Evolutionary conservation across 345 rosid species (phyloP).

Genomic region (Camelina laxa): DNA sequence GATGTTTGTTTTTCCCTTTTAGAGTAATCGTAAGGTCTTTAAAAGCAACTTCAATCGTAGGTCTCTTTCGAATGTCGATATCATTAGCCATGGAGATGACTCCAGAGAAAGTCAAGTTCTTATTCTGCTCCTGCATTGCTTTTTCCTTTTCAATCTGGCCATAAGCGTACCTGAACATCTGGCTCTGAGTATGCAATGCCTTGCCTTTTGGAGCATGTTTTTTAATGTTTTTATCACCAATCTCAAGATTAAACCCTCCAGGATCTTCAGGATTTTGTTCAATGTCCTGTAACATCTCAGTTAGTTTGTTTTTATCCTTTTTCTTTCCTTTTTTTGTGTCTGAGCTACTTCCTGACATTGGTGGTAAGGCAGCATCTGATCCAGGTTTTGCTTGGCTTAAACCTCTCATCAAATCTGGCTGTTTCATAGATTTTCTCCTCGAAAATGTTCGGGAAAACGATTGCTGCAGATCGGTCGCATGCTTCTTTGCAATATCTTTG

Average conservation of each 20-base stretch:
- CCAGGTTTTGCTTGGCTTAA: slow-evolving; percentile 65
- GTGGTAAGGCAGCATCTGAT: slow-evolving; percentile 62
- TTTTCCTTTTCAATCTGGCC: slow-evolving; percentile 94
- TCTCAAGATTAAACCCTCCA: slow-evolving; percentile 77
- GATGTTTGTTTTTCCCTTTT: slow-evolving; percentile 80
- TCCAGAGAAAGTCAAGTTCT: slow-evolving; percentile 90
- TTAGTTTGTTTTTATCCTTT: slow-evolving; percentile 69
- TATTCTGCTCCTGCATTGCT: slow-evolving; percentile 82
- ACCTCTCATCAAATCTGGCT: slow-evolving; percentile 55
- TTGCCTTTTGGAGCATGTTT: slow-evolving; percentile 81
- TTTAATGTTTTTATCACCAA: slow-evolving; percentile 74
- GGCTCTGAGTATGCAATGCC: slow-evolving; percentile 86
- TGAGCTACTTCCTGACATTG: slow-evolving; percentile 44
- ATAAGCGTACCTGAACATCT: slow-evolving; percentile 94
- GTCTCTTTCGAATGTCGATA: slow-evolving; percentile 70
- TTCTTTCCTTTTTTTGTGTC: slow-evolving; percentile 63
- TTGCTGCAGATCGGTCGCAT: slow-evolving; percentile 68
- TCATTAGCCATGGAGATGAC: slow-evolving; percentile 84
- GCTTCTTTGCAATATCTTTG: slow-evolving; percentile 84
- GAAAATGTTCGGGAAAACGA: slow-evolving; percentile 89
- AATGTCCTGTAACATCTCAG: slow-evolving; percentile 78
- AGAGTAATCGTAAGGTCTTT: slow-evolving; percentile 83
- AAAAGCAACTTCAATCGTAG: slow-evolving; percentile 77
- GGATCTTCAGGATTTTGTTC: slow-evolving; percentile 72
- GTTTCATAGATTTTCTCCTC: slow-evolving; percentile 61